Evolutionary conservation across 1,284 basidiomycete species (phyloP), one percentile per base, ranked within the genome.

Genomic region (Cutaneotrichosporon sp.): DNA sequence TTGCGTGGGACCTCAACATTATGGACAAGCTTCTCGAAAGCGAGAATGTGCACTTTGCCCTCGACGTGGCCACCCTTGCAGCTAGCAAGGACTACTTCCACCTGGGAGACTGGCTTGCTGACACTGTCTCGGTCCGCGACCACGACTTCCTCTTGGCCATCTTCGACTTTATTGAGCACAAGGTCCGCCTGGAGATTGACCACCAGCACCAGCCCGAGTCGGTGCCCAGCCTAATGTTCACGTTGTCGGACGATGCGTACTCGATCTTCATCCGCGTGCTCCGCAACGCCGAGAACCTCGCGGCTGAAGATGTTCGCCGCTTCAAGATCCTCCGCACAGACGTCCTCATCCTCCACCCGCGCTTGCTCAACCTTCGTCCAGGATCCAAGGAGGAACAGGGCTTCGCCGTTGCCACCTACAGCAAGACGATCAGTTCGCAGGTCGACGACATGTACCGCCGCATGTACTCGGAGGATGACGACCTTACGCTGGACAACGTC

Each of bases 381-480:
- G 89, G 89, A 31, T 87, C 89, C 47, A 92, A 97, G 68, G 85
- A 87, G 47, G 96, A 99, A 77, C 94, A 95, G 31, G 96, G 96
- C 26, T 90, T 97, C 76, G 84, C 88, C 13, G 94, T 97, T 32
- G 88, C 95, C 75, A 89, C 84, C 62, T 99, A 98, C 81, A 84
- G 90, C 21, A 82, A 89, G 60, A 92, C 97, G 69, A 90, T 97
- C 62, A 94, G 97, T 77, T 84, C 87, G 16, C 94, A 98, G 81
- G 93, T 96, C 63, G 96, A 99, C 73, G 86, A 88, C 53, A 94
- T 97, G 80, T 99, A 97, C 84, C 93, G 94, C 78, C 89, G 93
- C 80, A 98, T 99, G 95, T 99, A 99, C 81, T 91, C 93, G 77
- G 90, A 93, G 63, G 81, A 82, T 65, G 74, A 76, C 76, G 87